Conservation (phyloP, 2,329 filamentous ascomycete species). For the Fusarium incarnatum region DNA sequence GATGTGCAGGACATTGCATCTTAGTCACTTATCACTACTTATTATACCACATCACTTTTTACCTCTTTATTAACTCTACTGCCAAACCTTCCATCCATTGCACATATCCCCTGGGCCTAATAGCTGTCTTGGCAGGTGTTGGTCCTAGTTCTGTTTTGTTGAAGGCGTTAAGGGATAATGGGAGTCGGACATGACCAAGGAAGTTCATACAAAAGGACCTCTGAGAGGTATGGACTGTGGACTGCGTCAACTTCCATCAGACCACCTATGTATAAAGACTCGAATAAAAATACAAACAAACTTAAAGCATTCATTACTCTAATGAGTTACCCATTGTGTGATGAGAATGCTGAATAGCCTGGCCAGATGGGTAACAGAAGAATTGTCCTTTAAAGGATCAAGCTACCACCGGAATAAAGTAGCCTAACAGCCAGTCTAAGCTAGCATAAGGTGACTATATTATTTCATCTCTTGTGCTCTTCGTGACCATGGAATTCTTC, state of each 20-base stretch:
- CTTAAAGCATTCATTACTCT: not conserved
- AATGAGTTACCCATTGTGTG: not conserved
- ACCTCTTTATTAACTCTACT: conserved; percentile 19
- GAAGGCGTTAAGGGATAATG: conserved; percentile 23
- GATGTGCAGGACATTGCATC: conserved; percentile 20
- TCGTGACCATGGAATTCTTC: not conserved
- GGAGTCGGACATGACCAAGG: conserved; percentile 1
- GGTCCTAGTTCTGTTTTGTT: conserved; percentile 25
- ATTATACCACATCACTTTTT: conserved; percentile 40
- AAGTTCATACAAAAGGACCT: conserved; percentile 16
- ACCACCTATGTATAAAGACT: conserved; percentile 20
- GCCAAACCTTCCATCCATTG: conserved; percentile 21
- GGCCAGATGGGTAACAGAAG: not conserved
- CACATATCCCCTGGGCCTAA: conserved; percentile 38
- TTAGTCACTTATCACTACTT: conserved; percentile 13
- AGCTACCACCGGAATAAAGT: not conserved
- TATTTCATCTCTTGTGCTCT: not conserved
- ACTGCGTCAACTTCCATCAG: conserved; percentile 34
- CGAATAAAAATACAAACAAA: conserved; percentile 25
- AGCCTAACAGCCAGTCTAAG: not conserved
- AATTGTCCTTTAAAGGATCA: not conserved
- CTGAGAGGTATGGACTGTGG: conserved; percentile 21
- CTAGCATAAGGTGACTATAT: not conserved
- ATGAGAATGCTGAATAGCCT: not conserved
- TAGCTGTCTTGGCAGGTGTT: conserved; percentile 13